These are phyloP conservation scores for Excoecaria agallocha DNA, from an alignment of 345 rosid species.

Conservation along the genomic window DNA sequence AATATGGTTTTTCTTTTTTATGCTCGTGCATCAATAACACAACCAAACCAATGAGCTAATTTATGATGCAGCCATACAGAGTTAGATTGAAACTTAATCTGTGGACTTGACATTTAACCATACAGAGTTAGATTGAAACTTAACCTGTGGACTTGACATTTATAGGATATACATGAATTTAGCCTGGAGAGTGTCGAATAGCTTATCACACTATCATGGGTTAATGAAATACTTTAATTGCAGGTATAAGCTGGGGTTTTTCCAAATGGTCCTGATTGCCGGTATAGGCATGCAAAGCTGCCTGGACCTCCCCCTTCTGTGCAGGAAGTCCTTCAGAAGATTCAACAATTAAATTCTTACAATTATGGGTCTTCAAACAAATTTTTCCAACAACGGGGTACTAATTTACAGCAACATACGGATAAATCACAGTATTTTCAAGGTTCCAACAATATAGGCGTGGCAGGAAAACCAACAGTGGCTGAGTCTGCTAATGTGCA, in stretches of 20 bases:
- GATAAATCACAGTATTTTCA: conserved; percentile 64
- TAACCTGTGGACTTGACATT: background rate
- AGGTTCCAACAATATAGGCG: conserved; percentile 39
- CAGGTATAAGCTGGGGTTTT: conserved; percentile 98
- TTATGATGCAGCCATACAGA: background rate
- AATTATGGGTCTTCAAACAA: conserved; percentile 56
- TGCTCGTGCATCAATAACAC: background rate
- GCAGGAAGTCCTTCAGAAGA: conserved; percentile 94
- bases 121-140: background rate
- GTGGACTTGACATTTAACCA: background rate
- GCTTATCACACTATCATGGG: background rate
- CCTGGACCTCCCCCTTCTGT: conserved; percentile 96
- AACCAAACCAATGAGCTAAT: too few relatives aligned
- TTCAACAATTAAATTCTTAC: conserved; percentile 77
- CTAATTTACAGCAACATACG: conserved; percentile 49
- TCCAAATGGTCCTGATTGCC: conserved; percentile 96
- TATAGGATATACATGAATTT: background rate
- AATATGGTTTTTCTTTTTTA: background rate
- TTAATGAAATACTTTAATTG: conserved; percentile 11
- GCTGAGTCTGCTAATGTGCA: conserved; percentile 45
- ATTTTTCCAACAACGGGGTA: conserved; percentile 64
- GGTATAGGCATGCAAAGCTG: conserved; percentile 89
- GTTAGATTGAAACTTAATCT: too few relatives aligned
- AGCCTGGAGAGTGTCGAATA: background rate
- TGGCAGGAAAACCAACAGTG: conserved; percentile 37